phyloP scores from a whole-genome alignment of 2,329 filamentous ascomycete genomes.

The Incumbomyces delicatus region DNA sequence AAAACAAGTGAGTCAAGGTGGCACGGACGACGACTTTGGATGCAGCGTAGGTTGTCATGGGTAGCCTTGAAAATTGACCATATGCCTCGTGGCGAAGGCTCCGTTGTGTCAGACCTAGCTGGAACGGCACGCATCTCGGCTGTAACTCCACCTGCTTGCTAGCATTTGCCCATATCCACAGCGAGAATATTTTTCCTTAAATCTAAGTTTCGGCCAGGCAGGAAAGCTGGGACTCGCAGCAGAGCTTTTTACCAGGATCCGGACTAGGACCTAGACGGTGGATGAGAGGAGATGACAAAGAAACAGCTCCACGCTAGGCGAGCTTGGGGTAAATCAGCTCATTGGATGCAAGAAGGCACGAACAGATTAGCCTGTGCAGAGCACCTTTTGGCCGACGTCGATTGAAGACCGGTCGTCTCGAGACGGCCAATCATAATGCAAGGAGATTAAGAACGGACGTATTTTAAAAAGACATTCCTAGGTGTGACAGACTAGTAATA shows the following conservation, averaged over 20 bases:
- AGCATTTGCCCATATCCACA: not conserved
- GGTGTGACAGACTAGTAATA: constrained; percentile 1
- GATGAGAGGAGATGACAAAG: no score
- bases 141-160: constrained; percentile 3
- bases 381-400: no score
- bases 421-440: not conserved
- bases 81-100: constrained; percentile 4
- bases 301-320: no score
- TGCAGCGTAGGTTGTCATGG: constrained; percentile 3
- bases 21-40: not conserved
- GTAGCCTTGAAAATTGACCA: constrained; percentile 5
- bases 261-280: no score
- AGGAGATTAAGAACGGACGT: not conserved
- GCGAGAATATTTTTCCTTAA: not conserved
- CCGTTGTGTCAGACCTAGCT: constrained; percentile 1
- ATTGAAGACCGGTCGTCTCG: not conserved
- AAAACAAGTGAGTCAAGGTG: constrained; percentile 1
- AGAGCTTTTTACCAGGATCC: no score
- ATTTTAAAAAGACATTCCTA: not conserved
- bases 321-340: no score
- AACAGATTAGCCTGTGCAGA: no score
- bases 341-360: no score
- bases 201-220: not conserved
- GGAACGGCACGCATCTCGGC: constrained; percentile 5
- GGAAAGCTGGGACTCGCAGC: not conserved